phyloP scores from a whole-genome alignment of 75 land plant genomes.

The Cryptomeria japonica region DNA sequence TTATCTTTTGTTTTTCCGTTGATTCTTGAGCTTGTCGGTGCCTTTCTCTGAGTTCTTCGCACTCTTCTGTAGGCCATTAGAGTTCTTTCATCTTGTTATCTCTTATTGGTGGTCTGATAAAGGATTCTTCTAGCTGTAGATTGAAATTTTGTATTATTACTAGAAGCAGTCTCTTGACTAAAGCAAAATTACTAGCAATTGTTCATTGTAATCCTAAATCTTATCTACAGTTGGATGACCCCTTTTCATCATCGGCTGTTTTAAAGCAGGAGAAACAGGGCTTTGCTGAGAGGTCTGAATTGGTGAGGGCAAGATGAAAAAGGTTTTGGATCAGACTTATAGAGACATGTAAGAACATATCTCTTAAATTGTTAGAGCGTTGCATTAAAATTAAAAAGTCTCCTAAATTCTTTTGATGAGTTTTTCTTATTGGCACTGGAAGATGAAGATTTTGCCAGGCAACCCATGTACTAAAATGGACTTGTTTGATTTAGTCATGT shows the following conservation, averaged over 20 bases:
- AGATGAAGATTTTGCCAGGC: neutral
- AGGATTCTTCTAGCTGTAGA: neutral
- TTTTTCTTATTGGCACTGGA: neutral
- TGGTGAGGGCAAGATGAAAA: slow-evolving; percentile 55
- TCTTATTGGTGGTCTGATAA: neutral
- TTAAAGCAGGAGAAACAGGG: neutral
- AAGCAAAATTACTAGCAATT: neutral
- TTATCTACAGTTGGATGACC: neutral
- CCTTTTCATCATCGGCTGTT: neutral
- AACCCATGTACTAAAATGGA: neutral
- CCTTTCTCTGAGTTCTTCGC: neutral
- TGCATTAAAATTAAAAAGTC: slow-evolving; percentile 64
- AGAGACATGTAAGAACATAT: slow-evolving; percentile 83
- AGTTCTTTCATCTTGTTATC: neutral
- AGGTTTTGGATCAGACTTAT: slow-evolving; percentile 96
- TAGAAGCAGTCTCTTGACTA: neutral
- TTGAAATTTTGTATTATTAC: neutral
- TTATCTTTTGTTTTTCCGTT: neutral
- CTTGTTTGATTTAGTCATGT: neutral
- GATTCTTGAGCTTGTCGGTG: neutral
- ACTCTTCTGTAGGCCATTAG: neutral
- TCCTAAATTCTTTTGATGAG: neutral
- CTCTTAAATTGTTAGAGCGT: slow-evolving; percentile 40
- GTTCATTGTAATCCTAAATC: neutral
- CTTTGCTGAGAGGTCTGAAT: neutral